Evolutionary conservation across 73 alveolate species (phyloP), one percentile per base, ranked within the genome.

Genomic region (Chromera velia): DNA sequence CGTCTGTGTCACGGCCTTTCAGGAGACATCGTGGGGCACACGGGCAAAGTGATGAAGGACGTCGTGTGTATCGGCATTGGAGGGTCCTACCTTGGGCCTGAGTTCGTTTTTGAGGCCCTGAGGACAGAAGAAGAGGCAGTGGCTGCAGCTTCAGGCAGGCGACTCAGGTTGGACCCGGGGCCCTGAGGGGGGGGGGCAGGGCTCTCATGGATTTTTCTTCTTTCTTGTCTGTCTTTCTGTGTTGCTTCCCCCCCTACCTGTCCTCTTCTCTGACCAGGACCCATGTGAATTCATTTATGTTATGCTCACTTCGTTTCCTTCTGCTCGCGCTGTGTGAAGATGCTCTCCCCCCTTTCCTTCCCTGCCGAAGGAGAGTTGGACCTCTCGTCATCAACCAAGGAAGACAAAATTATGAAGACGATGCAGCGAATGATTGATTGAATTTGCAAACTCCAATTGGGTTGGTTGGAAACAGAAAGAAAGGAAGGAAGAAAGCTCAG

Each of bases 51-150:
- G 65, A 68, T 91, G 70, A 82, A 73, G 34, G 92, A 91, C 70
- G 88, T 88, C 66, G 74, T 93, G 28, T 81, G 91, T 65, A 90
- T 93, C 67, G 85, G 85, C 75, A 93, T 93, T 72, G 98, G 98
- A 22, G 98, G 98, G 30, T 83, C 94, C 73, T 93, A 91, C 85
- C 87, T 93, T 32, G 98, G 97, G 17, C 96, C 94, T 28, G 97
- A 91, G 76, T 91, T 90, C 69, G 96, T 91, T 24, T 88, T 78
- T 34, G 96, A 93, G 77, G 97, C 97, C 18, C 80, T 79, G 34
- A 63, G 84, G 65, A 77, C 84, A 32, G 84, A 77, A 34, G 64
- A 76, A 0, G 40, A 48, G 9, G 84, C 72, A 0, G 33, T 71
- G 7, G 30, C 71, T 0, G 71, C 77, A 1, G 70, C 84, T 9